Conservation (phyloP, 139 green algal genomes). For the Coelastrella sp. region DNA sequence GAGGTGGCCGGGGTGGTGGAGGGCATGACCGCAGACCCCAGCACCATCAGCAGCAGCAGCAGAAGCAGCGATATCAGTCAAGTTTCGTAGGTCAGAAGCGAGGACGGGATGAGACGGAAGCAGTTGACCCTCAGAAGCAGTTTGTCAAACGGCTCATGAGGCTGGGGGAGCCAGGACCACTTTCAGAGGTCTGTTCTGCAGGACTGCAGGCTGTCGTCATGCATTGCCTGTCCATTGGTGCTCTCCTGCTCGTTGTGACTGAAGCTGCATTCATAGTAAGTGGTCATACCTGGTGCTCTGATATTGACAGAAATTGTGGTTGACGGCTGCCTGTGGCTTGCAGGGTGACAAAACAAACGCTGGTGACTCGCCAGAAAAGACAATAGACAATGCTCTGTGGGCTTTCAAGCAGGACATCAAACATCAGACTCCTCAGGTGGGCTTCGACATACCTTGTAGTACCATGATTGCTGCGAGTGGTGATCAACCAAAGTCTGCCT, state of each 20-base stretch:
- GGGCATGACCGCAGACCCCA: background rate
- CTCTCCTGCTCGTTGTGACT: too few relatives aligned
- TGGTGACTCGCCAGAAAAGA: conserved; percentile 42
- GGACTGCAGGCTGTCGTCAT: background rate
- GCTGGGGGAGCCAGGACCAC: conserved; percentile 51
- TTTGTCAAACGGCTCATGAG: conserved; percentile 52
- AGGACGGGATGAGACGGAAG: conserved; percentile 45
- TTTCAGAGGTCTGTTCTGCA: conserved; percentile 5
- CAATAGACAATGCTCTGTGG: conserved; percentile 52
- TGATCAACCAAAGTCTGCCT: too few relatives aligned
- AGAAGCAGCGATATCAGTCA: conserved; percentile 47
- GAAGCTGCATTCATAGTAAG: too few relatives aligned
- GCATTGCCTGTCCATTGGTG: background rate
- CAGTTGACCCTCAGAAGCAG: conserved; percentile 47
- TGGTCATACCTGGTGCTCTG: too few relatives aligned
- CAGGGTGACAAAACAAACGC: conserved; percentile 3
- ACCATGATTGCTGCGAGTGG: too few relatives aligned
- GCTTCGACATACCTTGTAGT: too few relatives aligned
- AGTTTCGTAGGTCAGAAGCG: conserved; percentile 58
- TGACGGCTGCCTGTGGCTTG: background rate
- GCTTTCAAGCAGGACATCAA: conserved; percentile 58
- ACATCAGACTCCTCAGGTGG: too few relatives aligned
- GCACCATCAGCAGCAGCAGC: background rate
- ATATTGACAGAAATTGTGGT: too few relatives aligned
- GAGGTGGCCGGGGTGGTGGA: background rate